These are phyloP conservation scores for Spathaspora girioi DNA, from an alignment of 805 yeast species.

Conservation along the genomic window DNA sequence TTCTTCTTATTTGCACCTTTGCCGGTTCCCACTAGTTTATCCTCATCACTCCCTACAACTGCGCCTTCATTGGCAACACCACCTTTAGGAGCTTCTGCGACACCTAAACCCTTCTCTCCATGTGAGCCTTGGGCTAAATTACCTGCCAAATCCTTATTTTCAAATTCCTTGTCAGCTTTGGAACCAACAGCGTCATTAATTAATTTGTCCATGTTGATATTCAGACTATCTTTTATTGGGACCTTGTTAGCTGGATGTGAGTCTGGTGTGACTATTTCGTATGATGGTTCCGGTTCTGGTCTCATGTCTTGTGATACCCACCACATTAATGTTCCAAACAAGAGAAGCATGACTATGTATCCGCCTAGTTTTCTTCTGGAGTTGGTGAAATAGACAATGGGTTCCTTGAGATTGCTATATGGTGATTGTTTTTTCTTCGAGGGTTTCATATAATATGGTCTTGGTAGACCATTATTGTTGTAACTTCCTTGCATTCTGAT, in stretches of 20 bases:
- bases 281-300: slow-evolving; percentile 21
- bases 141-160: slow-evolving; percentile 33
- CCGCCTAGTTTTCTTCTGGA: slow-evolving; percentile 37
- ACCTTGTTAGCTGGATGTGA: neutral
- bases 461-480: slow-evolving; percentile 39
- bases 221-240: slow-evolving; percentile 5
- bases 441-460: slow-evolving; percentile 48
- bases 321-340: slow-evolving; percentile 33
- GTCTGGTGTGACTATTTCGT: slow-evolving; percentile 21
- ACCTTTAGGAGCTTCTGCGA: slow-evolving; percentile 43
- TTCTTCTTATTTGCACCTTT: slow-evolving; percentile 10
- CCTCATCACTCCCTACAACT: slow-evolving; percentile 39
- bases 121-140: slow-evolving; percentile 36
- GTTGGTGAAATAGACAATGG: slow-evolving; percentile 29
- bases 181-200: slow-evolving; percentile 26
- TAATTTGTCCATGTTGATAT: slow-evolving; percentile 18
- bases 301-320: slow-evolving; percentile 35
- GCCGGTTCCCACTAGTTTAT: slow-evolving; percentile 19
- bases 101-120: slow-evolving; percentile 38
- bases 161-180: slow-evolving; percentile 29
- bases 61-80: slow-evolving; percentile 45
- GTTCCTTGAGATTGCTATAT: slow-evolving; percentile 26
- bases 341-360: slow-evolving; percentile 29
- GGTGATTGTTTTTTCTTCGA: slow-evolving; percentile 29
- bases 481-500: slow-evolving; percentile 40